Base-by-base conservation (phyloP, 805 yeast genomes). In the Zygotorulaspora danielsina region DNA sequence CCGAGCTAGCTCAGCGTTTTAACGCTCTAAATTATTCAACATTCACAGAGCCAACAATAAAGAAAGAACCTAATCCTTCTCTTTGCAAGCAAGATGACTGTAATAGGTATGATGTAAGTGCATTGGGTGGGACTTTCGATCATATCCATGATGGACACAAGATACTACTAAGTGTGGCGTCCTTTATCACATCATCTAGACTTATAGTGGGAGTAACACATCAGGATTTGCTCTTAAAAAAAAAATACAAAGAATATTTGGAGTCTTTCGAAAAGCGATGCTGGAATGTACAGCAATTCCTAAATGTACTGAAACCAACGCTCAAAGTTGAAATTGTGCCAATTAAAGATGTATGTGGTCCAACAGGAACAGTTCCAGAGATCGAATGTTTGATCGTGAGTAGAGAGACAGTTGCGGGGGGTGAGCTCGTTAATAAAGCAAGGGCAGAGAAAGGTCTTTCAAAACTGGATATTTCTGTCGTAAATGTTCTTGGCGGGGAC, bases 121-220 rank as follows among this genome's bases (percentile, higher is more conserved):
- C 96, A 0, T 79, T 90, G 1, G 98, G 98, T 0, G 99, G 99
- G 0, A 93, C 98, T 0, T 93, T 93, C 65, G 99, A 93, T 57
- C 97, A 93, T 63, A 57, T 93, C 25, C 99, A 93, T 53, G 95
- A 84, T 55, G 99, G 97, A 0, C 99, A 93, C 63, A 86, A 84
- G 59, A 81, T 93, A 19, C 67, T 93, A 19, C 68, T 93, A 7
- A 79, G 93, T 0, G 69, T 84, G 43, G 71, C 95, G 0, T 76
- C 79, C 0, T 87, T 79, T 53, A 48, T 85, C 6, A 70, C 94
- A 0, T 52, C 62, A 2, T 50, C 59, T 2, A 64, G 61, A 16
- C 65, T 93, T 10, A 82, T 90, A 34, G 70, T 93, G 5, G 99
- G 98, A 0, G 68, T 93, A 3, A 87, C 97, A 0, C 95, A 88